phyloP scores from a whole-genome alignment of 352 stramenopile genomes.

The Phytophthora crassamura region DNA sequence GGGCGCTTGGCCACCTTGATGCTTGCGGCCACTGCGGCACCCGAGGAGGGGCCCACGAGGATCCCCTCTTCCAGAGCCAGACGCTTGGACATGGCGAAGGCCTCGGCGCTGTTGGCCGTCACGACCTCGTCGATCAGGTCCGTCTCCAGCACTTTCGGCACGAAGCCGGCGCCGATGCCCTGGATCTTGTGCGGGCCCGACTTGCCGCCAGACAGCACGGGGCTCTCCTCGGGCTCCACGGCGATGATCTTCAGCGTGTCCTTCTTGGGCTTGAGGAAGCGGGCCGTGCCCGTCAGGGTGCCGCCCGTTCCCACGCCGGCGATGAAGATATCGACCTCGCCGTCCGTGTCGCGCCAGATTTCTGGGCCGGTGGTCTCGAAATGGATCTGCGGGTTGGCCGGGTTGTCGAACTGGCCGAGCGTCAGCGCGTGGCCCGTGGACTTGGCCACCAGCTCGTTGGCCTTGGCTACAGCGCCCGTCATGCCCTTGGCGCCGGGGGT shows the following conservation, averaged over 20 bases:
- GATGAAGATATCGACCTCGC: constrained; percentile 90
- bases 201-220: constrained; percentile 85
- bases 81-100: constrained; percentile 89
- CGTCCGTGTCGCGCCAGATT: constrained; percentile 90
- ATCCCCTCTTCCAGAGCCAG: constrained; percentile 88
- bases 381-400: constrained; percentile 95
- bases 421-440: constrained; percentile 77
- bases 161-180: constrained; percentile 86
- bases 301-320: constrained; percentile 88
- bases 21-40: constrained; percentile 84
- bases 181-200: constrained; percentile 88
- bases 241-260: constrained; percentile 81
- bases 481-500: constrained; percentile 90
- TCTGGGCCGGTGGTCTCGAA: constrained; percentile 90
- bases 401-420: constrained; percentile 97
- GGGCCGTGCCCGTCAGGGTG: constrained; percentile 85
- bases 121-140: constrained; percentile 92
- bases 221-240: constrained; percentile 86
- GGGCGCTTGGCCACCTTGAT: constrained; percentile 83
- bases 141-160: constrained; percentile 80
- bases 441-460: constrained; percentile 78
- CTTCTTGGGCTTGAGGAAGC: constrained; percentile 91
- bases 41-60: constrained; percentile 86
- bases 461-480: constrained; percentile 81
- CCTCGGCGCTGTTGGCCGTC: constrained; percentile 77